A percentile compares a stretch with the other conserved stretches of the same genome.
These are phyloP conservation scores for Colletotrichum siamense DNA, from an alignment of 2,329 filamentous ascomycete species.

Conservation along the genomic window DNA sequence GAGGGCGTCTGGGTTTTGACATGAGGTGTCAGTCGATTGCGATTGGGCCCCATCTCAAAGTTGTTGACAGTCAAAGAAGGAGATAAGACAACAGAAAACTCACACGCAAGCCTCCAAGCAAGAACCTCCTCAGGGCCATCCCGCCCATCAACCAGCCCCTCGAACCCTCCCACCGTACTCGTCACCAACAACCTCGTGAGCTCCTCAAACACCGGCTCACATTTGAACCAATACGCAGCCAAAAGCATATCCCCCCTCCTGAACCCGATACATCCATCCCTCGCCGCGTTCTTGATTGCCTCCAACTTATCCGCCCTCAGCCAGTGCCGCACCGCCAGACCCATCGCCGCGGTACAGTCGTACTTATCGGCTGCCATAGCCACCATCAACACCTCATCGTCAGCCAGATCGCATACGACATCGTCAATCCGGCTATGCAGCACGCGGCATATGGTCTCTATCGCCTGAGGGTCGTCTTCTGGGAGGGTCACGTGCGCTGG, in stretches of 20 bases:
- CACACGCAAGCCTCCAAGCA: neutral
- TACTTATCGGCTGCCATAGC: neutral
- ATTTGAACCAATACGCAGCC: neutral
- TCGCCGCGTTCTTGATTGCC: neutral
- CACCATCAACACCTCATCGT: neutral
- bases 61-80: neutral
- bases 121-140: neutral
- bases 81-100: neutral
- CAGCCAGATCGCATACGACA: neutral
- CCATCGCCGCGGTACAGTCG: neutral
- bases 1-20: neutral
- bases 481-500: neutral
- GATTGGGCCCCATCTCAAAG: accelerated
- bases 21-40: neutral
- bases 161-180: neutral
- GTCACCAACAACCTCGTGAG: neutral
- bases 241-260: neutral
- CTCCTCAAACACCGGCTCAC: neutral
- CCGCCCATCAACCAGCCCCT: neutral
- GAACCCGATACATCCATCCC: neutral
- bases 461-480: neutral
- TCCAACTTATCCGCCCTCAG: neutral
- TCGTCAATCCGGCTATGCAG: neutral
- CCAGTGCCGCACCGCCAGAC: neutral
- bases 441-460: neutral